These are phyloP conservation scores for Kernera saxatilis DNA, from an alignment of 345 rosid genomes.

Conservation along the genomic window DNA sequence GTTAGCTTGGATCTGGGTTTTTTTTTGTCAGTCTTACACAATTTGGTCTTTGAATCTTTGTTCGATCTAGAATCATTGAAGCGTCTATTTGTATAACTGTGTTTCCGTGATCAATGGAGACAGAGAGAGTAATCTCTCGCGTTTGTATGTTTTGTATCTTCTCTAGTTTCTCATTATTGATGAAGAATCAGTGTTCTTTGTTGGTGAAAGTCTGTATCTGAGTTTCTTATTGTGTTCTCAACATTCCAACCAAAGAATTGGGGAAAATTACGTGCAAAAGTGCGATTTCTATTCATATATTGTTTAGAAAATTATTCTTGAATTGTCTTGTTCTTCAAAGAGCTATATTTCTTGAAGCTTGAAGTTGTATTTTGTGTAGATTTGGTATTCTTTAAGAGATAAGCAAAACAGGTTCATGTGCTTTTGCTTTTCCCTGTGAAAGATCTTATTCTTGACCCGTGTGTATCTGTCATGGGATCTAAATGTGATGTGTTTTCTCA, in stretches of 20 bases:
- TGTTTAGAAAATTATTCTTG: neutral
- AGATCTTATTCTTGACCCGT: too few species aligned
- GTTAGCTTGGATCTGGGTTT: slow-evolving; percentile 1
- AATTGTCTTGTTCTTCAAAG: neutral
- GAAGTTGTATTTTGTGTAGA: neutral
- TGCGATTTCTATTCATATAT: neutral
- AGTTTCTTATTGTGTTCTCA: too few species aligned
- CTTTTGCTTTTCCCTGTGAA: neutral
- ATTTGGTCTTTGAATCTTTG: neutral
- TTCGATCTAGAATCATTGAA: neutral
- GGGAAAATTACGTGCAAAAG: neutral
- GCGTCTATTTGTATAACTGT: neutral
- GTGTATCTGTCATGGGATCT: neutral
- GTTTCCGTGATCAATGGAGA: neutral
- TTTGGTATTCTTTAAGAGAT: neutral
- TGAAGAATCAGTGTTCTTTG: neutral
- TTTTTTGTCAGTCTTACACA: neutral
- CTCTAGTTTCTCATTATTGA: neutral
- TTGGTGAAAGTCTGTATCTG: neutral
- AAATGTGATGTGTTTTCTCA: neutral
- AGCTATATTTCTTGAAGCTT: neutral
- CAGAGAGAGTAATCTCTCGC: neutral
- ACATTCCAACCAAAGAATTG: too few species aligned
- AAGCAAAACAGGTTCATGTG: neutral
- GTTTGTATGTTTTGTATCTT: neutral